Evolutionary conservation across 768 basidiomycete genomes (phyloP).

Genomic region (Tylopilus plumbeoviolaceoides): DNA sequence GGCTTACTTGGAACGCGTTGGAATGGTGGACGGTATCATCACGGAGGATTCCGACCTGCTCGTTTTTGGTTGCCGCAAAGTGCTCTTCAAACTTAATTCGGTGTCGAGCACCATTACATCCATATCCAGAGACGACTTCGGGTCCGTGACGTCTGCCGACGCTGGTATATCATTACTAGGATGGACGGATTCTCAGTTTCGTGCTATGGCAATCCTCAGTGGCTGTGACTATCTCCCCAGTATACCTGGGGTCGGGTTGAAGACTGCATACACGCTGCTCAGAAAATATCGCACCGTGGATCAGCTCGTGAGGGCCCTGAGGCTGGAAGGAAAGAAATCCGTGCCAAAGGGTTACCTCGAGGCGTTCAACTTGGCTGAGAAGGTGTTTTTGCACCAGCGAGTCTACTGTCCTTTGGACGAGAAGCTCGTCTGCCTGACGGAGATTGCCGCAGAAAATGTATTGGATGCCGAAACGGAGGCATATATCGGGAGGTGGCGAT

Average conservation of each 20-base stretch:
- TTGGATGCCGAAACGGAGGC: conserved; percentile 62
- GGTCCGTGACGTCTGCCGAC: conserved; percentile 46
- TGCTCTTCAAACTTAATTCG: conserved; percentile 90
- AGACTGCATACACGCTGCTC: conserved; percentile 83
- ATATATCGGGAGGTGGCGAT: conserved; percentile 62
- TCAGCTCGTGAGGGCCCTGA: conserved; percentile 70
- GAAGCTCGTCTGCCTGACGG: conserved; percentile 66
- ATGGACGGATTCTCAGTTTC: conserved; percentile 88
- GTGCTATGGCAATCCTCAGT: conserved; percentile 89
- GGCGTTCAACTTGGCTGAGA: conserved; percentile 78
- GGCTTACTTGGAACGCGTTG: conserved; percentile 80
- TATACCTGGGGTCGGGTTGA: conserved; percentile 88
- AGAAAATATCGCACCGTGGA: conserved; percentile 84
- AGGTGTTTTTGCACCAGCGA: conserved; percentile 88
- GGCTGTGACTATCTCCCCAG: conserved; percentile 93
- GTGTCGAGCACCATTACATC: conserved; percentile 58
- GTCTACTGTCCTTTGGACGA: conserved; percentile 76
- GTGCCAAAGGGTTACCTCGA: conserved; percentile 76
- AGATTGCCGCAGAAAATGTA: conserved; percentile 45
- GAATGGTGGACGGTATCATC: conserved; percentile 84
- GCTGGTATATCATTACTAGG: conserved; percentile 72
- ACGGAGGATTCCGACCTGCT: conserved; percentile 98
- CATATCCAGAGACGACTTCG: conserved; percentile 68
- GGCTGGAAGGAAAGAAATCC: conserved; percentile 77
- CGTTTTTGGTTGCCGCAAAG: conserved; percentile 91